Percentiles rank a stretch among this genome's conserved stretches.
phyloP scores from a whole-genome alignment of 2,329 filamentous ascomycete genomes.

The Neocatenulostroma microsporum region DNA sequence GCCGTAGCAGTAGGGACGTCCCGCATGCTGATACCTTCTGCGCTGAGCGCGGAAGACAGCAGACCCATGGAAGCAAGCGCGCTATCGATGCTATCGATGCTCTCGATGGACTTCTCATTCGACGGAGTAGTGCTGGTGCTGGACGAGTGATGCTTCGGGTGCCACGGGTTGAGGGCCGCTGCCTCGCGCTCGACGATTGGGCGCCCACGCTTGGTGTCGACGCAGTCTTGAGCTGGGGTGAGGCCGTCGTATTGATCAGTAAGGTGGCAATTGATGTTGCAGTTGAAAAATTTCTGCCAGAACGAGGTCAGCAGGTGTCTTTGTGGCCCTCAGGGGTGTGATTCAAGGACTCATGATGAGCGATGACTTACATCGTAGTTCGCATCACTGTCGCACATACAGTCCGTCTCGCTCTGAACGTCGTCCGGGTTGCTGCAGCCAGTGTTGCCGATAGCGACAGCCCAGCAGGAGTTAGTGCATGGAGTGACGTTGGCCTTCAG shows the following conservation, averaged over 20 bases:
- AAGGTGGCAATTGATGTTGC: background rate
- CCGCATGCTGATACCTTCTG: too few species aligned
- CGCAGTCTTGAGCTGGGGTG: constrained; percentile 1
- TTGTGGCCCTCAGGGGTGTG: background rate
- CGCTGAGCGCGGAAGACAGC: too few species aligned
- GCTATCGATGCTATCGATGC: too few species aligned
- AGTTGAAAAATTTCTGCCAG: background rate
- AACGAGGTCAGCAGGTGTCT: background rate
- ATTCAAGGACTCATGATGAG: background rate
- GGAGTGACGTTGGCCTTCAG: background rate
- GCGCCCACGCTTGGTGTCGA: background rate
- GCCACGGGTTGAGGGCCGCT: too few species aligned
- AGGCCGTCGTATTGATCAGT: background rate
- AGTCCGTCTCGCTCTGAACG: background rate
- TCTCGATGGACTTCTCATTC: too few species aligned
- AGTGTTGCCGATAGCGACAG: background rate
- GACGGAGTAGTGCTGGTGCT: too few species aligned
- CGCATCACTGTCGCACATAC: constrained; percentile 1
- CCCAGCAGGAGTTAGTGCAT: constrained; percentile 1
- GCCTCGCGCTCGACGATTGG: too few species aligned
- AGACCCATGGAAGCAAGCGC: too few species aligned
- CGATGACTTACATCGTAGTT: constrained; percentile 2
- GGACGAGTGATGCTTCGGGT: too few species aligned
- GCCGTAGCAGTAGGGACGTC: too few species aligned
- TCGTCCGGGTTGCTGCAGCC: background rate